Evolutionary conservation across 2,329 filamentous ascomycete genomes (phyloP), one percentile per base, ranked within the genome.

Genomic region (Phoma herbarum): DNA sequence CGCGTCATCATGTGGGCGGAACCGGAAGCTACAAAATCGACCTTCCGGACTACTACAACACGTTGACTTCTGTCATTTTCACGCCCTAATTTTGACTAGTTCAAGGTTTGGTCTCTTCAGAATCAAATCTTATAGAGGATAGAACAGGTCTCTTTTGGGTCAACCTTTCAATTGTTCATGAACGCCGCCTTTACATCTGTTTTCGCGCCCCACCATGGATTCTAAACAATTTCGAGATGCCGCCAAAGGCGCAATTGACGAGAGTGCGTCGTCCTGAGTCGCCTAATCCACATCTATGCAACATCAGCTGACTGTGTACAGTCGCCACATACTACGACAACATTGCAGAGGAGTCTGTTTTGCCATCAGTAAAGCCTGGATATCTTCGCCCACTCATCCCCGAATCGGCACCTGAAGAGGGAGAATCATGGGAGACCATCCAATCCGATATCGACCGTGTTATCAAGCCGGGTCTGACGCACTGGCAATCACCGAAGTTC

Each of bases 401-500:
- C 2, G 70, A 78, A 37, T 82, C 80, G 52, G 86, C 86, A 37
- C 94, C 86, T 47, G 82, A 84, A 65, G 82, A 86, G 58, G 90
- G 84, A 69, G 92, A 90, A 82, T 80, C 85, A 72, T 97, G 93
- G 91, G 79, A 83, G 22, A 82, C 86, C 51, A 97, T 98, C 72
- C 90, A 92, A 69, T 83, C 86, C 57, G 94, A 98, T 74, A 88
- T 98, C 50, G 89, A 93, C 68, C 80, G 84, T 43, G 91, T 95
- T 75, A 97, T 98, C 73, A 87, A 97, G 74, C 94, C 94, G 0
- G 94, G 94, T 6, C 83, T 98, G 53, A 97, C 94, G 0, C 94
- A 97, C 79, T 98, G 94, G 93, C 90, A 96, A 75, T 92, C 89
- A 2, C 94, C 75, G 29, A 93, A 94, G 73, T 98, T 97, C 83